phyloP scores from a whole-genome alignment of 306 rosid genomes.

The Senna siamea region DNA sequence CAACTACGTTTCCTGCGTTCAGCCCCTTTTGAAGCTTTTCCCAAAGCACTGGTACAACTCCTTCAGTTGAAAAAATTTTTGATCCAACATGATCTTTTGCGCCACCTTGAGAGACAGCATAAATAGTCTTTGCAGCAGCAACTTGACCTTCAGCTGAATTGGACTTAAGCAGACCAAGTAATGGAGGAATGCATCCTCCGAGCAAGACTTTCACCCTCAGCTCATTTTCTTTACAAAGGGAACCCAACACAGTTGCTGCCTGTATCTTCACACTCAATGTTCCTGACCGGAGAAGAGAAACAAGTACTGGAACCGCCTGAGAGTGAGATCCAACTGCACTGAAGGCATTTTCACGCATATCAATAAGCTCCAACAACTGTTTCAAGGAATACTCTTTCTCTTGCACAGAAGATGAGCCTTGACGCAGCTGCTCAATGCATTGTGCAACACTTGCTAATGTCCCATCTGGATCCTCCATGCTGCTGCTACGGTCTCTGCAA shows the following conservation, averaged over 20 bases:
- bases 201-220: slow-evolving; percentile 95
- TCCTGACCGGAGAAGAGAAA: slow-evolving; percentile 97
- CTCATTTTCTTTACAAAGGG: slow-evolving; percentile 95
- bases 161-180: slow-evolving; percentile 95
- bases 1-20: slow-evolving; percentile 79
- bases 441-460: slow-evolving; percentile 99
- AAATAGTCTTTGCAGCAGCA: slow-evolving; percentile 95
- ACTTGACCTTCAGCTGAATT: slow-evolving; percentile 86
- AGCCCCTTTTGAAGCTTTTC: slow-evolving; percentile 73
- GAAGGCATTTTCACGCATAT: slow-evolving; percentile 88
- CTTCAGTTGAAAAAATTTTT: slow-evolving; percentile 97
- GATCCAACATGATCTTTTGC: slow-evolving; percentile 95
- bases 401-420: slow-evolving; percentile 71
- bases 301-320: slow-evolving; percentile 99
- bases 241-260: slow-evolving; percentile 93
- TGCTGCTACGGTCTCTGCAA: slow-evolving; percentile 84
- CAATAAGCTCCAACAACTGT: slow-evolving; percentile 85
- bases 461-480: slow-evolving; percentile 99
- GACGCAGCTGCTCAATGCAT: slow-evolving; percentile 97
- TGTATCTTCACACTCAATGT: slow-evolving; percentile 92
- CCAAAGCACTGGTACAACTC: slow-evolving; percentile 98
- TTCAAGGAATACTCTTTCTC: slow-evolving; percentile 93
- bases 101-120: slow-evolving; percentile 96
- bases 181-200: slow-evolving; percentile 99
- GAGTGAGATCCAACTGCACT: slow-evolving; percentile 99